Evolutionary conservation across 192 early-diverging fungal genomes (phyloP).

Genomic region (Rhizoclosmatium sp.): DNA sequence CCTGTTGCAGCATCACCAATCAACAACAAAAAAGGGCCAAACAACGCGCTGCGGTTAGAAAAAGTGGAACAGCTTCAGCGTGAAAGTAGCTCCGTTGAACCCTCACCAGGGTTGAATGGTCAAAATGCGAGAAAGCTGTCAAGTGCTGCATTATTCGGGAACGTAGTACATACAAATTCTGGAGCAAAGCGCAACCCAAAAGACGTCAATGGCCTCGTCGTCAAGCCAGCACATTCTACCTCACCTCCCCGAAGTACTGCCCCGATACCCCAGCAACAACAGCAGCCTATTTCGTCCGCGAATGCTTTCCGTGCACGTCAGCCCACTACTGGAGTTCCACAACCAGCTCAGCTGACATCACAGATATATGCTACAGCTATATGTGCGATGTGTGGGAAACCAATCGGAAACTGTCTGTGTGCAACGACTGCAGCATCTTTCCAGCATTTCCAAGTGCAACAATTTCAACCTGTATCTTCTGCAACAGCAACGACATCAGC

Average conservation of each 20-base stretch:
- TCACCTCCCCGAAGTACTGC: not conserved
- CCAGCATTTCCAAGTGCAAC: slow-evolving; percentile 4
- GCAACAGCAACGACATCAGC: slow-evolving; percentile 23
- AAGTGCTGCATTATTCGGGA: too few species aligned
- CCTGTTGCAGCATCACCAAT: slow-evolving; percentile 1
- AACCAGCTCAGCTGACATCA: too few species aligned
- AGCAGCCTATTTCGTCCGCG: not conserved
- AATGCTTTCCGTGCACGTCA: not conserved
- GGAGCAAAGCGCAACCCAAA: slow-evolving; percentile 7
- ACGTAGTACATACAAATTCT: not conserved
- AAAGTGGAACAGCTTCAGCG: slow-evolving; percentile 9
- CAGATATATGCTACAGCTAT: not conserved
- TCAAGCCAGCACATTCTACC: not conserved
- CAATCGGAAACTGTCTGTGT: slow-evolving; percentile 11
- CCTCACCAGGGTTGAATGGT: slow-evolving; percentile 7
- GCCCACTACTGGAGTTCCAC: too few species aligned
- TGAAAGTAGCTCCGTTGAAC: slow-evolving; percentile 29
- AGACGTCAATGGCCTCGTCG: not conserved
- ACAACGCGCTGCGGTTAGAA: not conserved
- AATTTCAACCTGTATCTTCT: not conserved
- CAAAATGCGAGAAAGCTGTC: too few species aligned
- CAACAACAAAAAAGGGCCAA: not conserved
- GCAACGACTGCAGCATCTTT: not conserved
- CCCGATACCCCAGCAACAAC: not conserved
- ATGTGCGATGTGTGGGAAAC: slow-evolving; percentile 27